Base-by-base conservation (phyloP, 2,329 filamentous ascomycete genomes). In the Neonectria magnoliae region DNA sequence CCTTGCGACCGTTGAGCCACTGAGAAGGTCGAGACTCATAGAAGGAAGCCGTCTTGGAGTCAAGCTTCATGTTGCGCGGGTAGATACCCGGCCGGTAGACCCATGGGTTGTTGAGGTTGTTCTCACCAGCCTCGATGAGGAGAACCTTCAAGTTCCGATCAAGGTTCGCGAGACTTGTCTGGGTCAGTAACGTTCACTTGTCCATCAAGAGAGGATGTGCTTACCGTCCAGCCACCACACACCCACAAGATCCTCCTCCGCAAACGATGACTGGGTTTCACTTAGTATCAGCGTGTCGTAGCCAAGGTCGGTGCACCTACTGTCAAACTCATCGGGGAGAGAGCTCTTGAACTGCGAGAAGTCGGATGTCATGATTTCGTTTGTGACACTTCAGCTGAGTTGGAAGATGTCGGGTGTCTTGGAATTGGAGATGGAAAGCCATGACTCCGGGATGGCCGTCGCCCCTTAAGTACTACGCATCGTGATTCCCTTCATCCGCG, bases 31-130 rank as follows among this genome's bases (percentile, higher is more conserved):
- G 85, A 52, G 91, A 93, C 78, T 94, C 88, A 76, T 94, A 95
- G 79, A 94, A 94, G 0, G 91, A 91, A 36, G 92, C 91, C 33
- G 91, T 93, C 84, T 93, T 93, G 71, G 90, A 93, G 84, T 93
- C 60, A 11, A 62, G 53, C 47, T 93, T 83, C 90, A 92, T 93
- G 81, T 93, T 93, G 50, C 84, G 82, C n/a, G 91, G 91, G 79
- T 91, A 93, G 76, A 93, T 91, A 59, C 90, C 91, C 3, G 91
- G 91, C 6, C 91, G 88, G 80, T 86, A 93, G 13, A 93, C 90
- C 88, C 87, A 93, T 78, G 90, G 91, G 76, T 93, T 93, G 81
- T 94, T 93, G 63, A 92, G 78, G 74, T 92, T 93, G 78, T 83
- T 90, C 81, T 92, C 90, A 47, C 90, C 90, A 38, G 85, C 90